Evolutionary conservation across 495 filamentous ascomycete species (phyloP).

Genomic region (Penicillium salamii): DNA sequence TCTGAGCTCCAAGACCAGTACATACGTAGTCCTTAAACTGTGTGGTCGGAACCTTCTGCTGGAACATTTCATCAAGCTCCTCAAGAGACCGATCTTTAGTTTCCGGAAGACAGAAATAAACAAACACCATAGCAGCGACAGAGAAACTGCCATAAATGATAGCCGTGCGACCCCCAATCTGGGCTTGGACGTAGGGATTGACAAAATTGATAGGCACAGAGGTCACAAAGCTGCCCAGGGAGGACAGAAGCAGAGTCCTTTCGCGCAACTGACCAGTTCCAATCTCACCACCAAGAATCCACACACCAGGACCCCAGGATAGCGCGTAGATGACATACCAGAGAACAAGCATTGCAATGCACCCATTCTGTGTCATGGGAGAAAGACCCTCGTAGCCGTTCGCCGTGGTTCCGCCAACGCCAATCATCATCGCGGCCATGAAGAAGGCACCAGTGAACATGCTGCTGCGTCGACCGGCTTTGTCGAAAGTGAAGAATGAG

Average conservation of each 20-base stretch:
- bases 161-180: constrained; percentile 7
- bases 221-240: constrained; percentile 8
- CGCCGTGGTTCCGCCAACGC: constrained; percentile 38
- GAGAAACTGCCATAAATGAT: constrained; percentile 50
- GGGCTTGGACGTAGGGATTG: constrained; percentile 19
- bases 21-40: constrained; percentile 6
- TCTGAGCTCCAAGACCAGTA: constrained; percentile 9
- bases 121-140: constrained; percentile 41
- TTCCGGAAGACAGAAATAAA: constrained; percentile 45
- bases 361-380: constrained; percentile 2
- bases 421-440: constrained; percentile 25
- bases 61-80: constrained; percentile 19
- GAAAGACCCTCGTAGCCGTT: constrained; percentile 2
- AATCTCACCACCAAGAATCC: constrained; percentile 11
- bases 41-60: constrained; percentile 1
- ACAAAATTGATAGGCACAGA: constrained; percentile 16
- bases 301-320: constrained; percentile 11
- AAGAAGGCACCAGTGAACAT: constrained; percentile 45
- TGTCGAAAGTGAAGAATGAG: constrained; percentile 50
- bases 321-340: constrained; percentile 9
- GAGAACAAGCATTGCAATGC: constrained; percentile 7
- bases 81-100: constrained; percentile 38
- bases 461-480: constrained; percentile 49
- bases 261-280: constrained; percentile 14
- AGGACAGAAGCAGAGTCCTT: constrained; percentile 6